Percentiles rank a stretch among this genome's conserved stretches.
Conservation (phyloP, 2,329 filamentous ascomycete genomes). For the Claviceps pusilla region DNA sequence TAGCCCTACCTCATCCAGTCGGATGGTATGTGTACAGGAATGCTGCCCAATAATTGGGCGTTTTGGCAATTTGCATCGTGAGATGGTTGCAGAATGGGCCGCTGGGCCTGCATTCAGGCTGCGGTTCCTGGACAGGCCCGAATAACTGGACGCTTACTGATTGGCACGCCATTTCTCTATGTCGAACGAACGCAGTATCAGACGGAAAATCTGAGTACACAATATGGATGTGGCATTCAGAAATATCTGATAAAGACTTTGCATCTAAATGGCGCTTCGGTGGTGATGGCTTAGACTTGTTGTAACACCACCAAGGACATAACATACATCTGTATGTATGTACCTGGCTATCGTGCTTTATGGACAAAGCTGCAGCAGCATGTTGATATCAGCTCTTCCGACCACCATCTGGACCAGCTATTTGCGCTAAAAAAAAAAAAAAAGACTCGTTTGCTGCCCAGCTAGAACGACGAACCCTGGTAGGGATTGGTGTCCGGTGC, state of each 20-base stretch:
- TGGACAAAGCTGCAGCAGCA: not conserved
- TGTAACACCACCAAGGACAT: not conserved
- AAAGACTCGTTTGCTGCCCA: not conserved
- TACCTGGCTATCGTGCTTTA: too few relatives aligned
- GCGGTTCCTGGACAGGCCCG: conserved; percentile 4
- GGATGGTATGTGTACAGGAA: conserved; percentile 1
- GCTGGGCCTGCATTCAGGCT: conserved; percentile 4
- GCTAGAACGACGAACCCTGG: not conserved
- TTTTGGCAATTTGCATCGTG: conserved; percentile 4
- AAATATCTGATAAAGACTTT: not conserved
- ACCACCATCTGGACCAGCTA: not conserved
- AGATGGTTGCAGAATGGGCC: conserved; percentile 5
- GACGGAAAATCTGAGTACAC: not conserved
- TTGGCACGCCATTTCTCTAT: not conserved
- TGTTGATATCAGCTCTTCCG: too few relatives aligned
- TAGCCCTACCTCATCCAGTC: not conserved
- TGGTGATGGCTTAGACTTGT: not conserved
- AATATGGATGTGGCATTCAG: not conserved
- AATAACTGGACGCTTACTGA: not conserved
- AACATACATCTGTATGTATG: too few relatives aligned
- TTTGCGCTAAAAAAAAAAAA: not conserved
- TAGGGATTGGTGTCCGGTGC: not conserved
- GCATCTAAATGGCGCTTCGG: not conserved
- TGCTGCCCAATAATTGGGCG: conserved; percentile 6
- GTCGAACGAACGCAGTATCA: not conserved